Evolutionary conservation across 2,329 filamentous ascomycete species (phyloP), one percentile per base, ranked within the genome.

Genomic region (Parafenestella ontariensis): DNA sequence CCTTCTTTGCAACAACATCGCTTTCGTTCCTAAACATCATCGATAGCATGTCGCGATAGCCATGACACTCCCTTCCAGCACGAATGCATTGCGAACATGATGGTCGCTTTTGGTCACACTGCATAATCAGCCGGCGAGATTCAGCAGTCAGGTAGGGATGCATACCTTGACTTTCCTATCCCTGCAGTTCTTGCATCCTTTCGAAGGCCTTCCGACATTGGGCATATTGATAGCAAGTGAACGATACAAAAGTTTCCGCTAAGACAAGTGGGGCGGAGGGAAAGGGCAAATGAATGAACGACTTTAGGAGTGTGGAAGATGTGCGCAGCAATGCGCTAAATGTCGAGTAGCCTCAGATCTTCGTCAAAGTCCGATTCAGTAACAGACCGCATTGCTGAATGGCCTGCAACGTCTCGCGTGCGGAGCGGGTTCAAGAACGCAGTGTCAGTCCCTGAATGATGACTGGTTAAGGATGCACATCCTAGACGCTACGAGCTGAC

Each of bases 91-190:
- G 70, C 5, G 64, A 60, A 48, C 71, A 74, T 10, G 70, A 69
- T 26, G 70, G 71, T 21, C 68, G 64, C 46, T 69, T 68, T 37
- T 66, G 66, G 41, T 74, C 71, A 49, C 71, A 74, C 70, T 74
- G 26, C 6, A 26, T 7, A 18, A n/a, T 18, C 34, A 18, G 21
- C 37, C 10, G 26, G 42, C 24, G 31, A 39, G 11, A 15, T 33
- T 46, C 13, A 26, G 24, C 5, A n/a, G 24, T 5, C 41, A 29
- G 13, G n/a, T n/a, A 11, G 13, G 41, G 24, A 17, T 36, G 26
- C 33, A 28, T 56, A 72, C 71, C 54, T 71, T 71, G 41, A 73
- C 62, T 43, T 71, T 74, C 43, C 69, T 59, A 15, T 68, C 64
- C 42, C 71, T 66, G 46, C 71, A 74, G 33, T 59, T 62, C 46